Percentiles rank a stretch among this genome's conserved stretches.
phyloP scores from a whole-genome alignment of 169 alveolate genomes.

The Toxoplasma gondii region DNA sequence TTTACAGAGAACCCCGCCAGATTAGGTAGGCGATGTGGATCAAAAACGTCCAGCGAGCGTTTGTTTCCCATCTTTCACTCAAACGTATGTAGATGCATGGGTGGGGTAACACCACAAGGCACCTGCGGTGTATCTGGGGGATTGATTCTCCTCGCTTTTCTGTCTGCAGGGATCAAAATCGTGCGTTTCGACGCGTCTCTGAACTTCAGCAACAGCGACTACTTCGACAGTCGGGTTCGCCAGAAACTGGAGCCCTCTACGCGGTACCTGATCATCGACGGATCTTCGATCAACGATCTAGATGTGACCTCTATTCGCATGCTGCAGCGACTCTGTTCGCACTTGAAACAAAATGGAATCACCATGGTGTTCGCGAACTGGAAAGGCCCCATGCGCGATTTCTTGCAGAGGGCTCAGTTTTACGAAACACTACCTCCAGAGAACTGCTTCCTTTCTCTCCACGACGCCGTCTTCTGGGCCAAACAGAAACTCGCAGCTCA shows the following conservation, averaged over 20 bases:
- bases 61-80: neutral
- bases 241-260: slow-evolving; percentile 51
- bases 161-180: slow-evolving; percentile 64
- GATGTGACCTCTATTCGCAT: slow-evolving; percentile 72
- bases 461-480: slow-evolving; percentile 73
- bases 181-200: slow-evolving; percentile 74
- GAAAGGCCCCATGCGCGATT: slow-evolving; percentile 73
- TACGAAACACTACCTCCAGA: slow-evolving; percentile 67
- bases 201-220: slow-evolving; percentile 71
- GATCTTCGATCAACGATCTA: slow-evolving; percentile 68
- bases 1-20: neutral
- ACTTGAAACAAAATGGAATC: slow-evolving; percentile 29
- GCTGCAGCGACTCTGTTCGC: slow-evolving; percentile 63
- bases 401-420: slow-evolving; percentile 61
- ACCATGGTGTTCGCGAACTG: slow-evolving; percentile 68
- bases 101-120: no score
- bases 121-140: no score
- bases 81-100: no score
- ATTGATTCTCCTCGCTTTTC: no score
- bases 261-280: slow-evolving; percentile 62
- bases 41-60: neutral
- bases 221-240: slow-evolving; percentile 60
- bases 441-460: slow-evolving; percentile 70
- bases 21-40: neutral
- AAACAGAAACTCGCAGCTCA: slow-evolving; percentile 25